Conservation (phyloP, 192 early-diverging fungal species). For the Rhizophagus prolifer region DNA sequence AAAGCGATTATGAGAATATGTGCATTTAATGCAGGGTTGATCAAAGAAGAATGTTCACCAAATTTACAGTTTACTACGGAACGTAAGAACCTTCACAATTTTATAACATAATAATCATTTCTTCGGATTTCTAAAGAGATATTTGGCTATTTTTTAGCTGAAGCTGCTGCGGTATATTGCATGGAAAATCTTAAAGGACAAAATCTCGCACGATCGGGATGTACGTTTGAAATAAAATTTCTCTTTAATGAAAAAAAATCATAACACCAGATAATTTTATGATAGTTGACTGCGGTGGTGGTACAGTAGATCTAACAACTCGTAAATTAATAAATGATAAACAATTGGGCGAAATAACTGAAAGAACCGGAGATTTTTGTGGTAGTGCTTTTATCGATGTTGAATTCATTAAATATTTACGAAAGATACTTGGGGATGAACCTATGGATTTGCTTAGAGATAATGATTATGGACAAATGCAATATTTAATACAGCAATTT, state of each 20-base stretch:
- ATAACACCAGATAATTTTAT: conserved; percentile 48
- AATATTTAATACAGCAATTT: neutral
- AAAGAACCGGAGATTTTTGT: conserved; percentile 6
- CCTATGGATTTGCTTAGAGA: neutral
- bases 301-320: conserved; percentile 38
- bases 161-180: conserved; percentile 9
- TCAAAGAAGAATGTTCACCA: too few relatives aligned
- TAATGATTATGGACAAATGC: neutral
- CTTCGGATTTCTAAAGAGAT: too few relatives aligned
- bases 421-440: neutral
- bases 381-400: too few relatives aligned
- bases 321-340: too few relatives aligned
- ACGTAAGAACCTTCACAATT: too few relatives aligned
- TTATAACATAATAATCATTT: too few relatives aligned
- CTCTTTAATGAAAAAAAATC: too few relatives aligned
- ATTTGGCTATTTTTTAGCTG: too few relatives aligned
- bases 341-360: conserved; percentile 6
- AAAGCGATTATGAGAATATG: too few relatives aligned
- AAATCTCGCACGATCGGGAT: neutral
- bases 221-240: too few relatives aligned
- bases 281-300: conserved; percentile 60
- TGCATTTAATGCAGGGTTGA: too few relatives aligned
- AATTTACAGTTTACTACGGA: too few relatives aligned
- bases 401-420: neutral
- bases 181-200: neutral